Percentiles rank a stretch among this genome's conserved stretches.
phyloP scores from a whole-genome alignment of 441 rosid species.

The Kokia cookei region DNA sequence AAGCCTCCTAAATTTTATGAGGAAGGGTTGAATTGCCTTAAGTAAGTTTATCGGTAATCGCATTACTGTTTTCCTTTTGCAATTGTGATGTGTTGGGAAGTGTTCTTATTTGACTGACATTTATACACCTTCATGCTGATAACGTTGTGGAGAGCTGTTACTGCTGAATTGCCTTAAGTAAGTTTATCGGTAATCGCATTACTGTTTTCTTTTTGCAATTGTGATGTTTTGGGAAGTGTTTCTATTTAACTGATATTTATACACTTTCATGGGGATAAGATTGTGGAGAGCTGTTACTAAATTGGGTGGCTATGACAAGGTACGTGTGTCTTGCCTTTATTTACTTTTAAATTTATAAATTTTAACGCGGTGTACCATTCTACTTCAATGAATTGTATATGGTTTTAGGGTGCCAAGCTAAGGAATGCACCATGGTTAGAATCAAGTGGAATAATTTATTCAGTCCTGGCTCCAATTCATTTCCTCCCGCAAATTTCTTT shows the following conservation, averaged over 20 bases:
- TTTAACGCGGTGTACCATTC: background rate
- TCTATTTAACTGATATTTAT: constrained; percentile 18
- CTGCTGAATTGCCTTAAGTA: constrained; percentile 74
- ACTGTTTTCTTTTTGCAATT: constrained; percentile 1
- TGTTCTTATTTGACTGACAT: constrained; percentile 22
- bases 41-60: constrained; percentile 36
- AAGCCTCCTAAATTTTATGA: constrained; percentile 77
- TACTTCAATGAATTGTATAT: background rate
- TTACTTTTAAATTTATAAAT: background rate
- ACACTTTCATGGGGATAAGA: constrained; percentile 30
- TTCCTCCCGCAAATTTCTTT: background rate
- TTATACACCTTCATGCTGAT: constrained; percentile 8
- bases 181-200: constrained; percentile 17
- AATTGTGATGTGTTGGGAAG: background rate
- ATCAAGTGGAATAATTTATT: background rate
- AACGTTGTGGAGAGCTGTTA: constrained; percentile 77
- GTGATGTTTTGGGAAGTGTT: background rate
- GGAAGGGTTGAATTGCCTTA: constrained; percentile 66
- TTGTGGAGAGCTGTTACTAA: constrained; percentile 63
- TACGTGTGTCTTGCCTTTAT: constrained; percentile 17
- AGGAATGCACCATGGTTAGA: background rate
- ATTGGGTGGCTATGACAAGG: constrained; percentile 80
- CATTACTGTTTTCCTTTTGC: constrained; percentile 3
- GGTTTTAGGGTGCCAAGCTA: background rate
- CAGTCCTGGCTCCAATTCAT: background rate